These are phyloP conservation scores for Talaromyces sp. DNA, from an alignment of 2,329 filamentous ascomycete species.

Conservation along the genomic window DNA sequence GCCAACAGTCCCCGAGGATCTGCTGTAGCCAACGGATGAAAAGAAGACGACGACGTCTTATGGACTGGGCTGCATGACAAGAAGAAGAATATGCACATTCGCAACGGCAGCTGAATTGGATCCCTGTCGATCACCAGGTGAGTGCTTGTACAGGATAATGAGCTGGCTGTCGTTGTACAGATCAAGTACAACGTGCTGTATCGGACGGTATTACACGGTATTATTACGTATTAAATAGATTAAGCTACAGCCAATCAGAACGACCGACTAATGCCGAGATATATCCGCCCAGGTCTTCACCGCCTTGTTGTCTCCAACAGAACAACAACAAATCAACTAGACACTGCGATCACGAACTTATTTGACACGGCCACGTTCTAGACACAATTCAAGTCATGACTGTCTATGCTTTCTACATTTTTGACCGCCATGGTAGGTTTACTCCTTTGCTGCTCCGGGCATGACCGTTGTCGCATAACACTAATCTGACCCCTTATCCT, in stretches of 20 bases:
- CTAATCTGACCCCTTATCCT: neutral
- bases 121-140: constrained; percentile 5
- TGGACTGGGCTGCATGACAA: neutral
- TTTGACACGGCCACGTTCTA: neutral
- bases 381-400: constrained; percentile 59
- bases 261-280: neutral
- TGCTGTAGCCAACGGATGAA: neutral
- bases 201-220: neutral
- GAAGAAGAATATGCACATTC: neutral
- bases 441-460: neutral
- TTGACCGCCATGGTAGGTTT: constrained; percentile 87
- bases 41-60: neutral
- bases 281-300: neutral
- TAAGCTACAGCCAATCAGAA: constrained; percentile 1
- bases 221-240: neutral
- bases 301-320: neutral
- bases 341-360: neutral
- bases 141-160: neutral
- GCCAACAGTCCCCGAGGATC: neutral
- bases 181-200: neutral
- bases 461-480: constrained; percentile 1
- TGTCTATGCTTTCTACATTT: constrained; percentile 98
- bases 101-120: constrained; percentile 1
- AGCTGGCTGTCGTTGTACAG: neutral
- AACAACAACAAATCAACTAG: neutral